phyloP scores from a whole-genome alignment of 2,329 filamentous ascomycete genomes.

The Fusarium sp. region DNA sequence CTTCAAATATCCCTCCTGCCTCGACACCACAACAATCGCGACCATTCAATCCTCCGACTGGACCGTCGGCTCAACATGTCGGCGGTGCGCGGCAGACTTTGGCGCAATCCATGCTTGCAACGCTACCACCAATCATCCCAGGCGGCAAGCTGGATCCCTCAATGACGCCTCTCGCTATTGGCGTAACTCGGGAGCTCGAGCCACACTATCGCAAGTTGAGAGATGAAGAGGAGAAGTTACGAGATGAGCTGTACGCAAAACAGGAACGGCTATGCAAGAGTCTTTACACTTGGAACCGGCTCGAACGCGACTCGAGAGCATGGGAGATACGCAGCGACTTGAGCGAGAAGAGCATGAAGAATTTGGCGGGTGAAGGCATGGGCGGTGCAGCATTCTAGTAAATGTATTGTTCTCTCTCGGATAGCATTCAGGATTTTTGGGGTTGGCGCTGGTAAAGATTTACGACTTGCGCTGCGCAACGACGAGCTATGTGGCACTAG shows the following conservation, averaged over 20 bases:
- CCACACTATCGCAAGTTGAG: conserved; percentile 62
- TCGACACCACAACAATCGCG: conserved; percentile 54
- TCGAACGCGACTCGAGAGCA: conserved; percentile 62
- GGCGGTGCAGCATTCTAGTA: conserved; percentile 64
- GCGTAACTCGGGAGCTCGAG: conserved; percentile 63
- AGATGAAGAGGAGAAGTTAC: conserved; percentile 66
- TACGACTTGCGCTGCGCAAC: conserved; percentile 13
- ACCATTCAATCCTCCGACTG: conserved; percentile 67
- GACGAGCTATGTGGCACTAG: neutral
- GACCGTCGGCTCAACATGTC: conserved; percentile 56
- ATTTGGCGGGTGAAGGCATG: conserved; percentile 63
- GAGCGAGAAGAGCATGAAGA: conserved; percentile 65
- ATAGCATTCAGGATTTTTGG: conserved; percentile 1
- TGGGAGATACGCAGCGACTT: conserved; percentile 66
- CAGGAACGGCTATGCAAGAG: conserved; percentile 64
- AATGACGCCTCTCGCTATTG: conserved; percentile 54
- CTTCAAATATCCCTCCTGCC: conserved; percentile 47
- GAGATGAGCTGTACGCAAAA: conserved; percentile 61
- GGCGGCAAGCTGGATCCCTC: conserved; percentile 64
- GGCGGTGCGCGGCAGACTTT: conserved; percentile 55
- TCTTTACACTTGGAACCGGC: conserved; percentile 62
- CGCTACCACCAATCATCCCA: conserved; percentile 61
- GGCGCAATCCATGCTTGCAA: conserved; percentile 61
- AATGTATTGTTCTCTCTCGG: neutral
- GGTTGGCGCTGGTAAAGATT: conserved; percentile 16